phyloP scores from a whole-genome alignment of 495 filamentous ascomycete species.

The Antarctomyces pellizariae region DNA sequence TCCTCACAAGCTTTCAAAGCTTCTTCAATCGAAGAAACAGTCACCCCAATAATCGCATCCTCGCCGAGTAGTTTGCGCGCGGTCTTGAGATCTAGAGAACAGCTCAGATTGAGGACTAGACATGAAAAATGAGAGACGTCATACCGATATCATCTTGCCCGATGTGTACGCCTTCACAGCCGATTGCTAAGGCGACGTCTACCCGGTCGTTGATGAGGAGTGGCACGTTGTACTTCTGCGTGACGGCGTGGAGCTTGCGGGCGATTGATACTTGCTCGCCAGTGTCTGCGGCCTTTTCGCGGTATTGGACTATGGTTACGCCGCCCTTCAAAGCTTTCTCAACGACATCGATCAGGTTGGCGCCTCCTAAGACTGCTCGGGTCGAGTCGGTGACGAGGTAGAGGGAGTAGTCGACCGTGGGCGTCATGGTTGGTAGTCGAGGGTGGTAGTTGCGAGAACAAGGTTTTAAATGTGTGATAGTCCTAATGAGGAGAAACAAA shows the following conservation, averaged over 20 bases:
- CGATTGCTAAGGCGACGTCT: conserved; percentile 68
- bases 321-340: conserved; percentile 57
- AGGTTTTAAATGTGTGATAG: no score
- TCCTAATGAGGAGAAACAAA: no score
- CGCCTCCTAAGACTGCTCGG: conserved; percentile 44
- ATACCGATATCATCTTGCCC: conserved; percentile 84
- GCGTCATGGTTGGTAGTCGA: conserved; percentile 1
- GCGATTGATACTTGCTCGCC: conserved; percentile 45
- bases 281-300: conserved; percentile 72
- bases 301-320: conserved; percentile 70
- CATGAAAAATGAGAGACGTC: conserved; percentile 5
- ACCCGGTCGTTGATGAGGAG: conserved; percentile 91
- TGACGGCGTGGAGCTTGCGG: conserved; percentile 44
- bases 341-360: conserved; percentile 50
- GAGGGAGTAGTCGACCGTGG: conserved; percentile 28
- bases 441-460: no score
- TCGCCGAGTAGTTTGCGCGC: conserved; percentile 53
- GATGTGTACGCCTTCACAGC: conserved; percentile 78
- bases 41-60: conserved; percentile 43
- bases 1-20: conserved; percentile 37
- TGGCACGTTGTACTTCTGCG: conserved; percentile 42
- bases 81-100: conserved; percentile 26
- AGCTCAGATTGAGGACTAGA: conserved; percentile 6
- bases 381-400: conserved; percentile 92
- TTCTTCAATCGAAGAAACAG: conserved; percentile 41